Percentiles rank a stretch among this genome's conserved stretches.
Evolutionary conservation across 305 asterid genomes (phyloP).

Genomic region (Andrographis paniculata): DNA sequence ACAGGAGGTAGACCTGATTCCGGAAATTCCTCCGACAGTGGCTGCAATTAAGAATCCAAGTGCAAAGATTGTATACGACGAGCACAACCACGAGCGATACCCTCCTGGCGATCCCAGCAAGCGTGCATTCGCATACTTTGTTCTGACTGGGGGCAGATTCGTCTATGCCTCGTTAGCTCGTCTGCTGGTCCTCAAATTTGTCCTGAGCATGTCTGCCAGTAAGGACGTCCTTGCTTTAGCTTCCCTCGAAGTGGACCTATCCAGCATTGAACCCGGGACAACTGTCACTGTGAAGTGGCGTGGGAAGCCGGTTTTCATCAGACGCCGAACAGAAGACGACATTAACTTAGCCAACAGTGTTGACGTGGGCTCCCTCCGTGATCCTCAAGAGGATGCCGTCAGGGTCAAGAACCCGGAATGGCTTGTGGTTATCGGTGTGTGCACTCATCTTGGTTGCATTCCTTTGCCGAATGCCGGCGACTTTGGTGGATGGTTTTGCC

Average conservation of each 20-base stretch:
- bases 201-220: slow-evolving; percentile 73
- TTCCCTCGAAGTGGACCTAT: slow-evolving; percentile 70
- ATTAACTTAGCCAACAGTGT: slow-evolving; percentile 66
- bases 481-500: slow-evolving; percentile 88
- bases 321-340: slow-evolving; percentile 70
- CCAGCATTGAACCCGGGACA: slow-evolving; percentile 71
- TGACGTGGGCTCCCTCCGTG: slow-evolving; percentile 50
- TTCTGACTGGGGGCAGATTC: slow-evolving; percentile 63
- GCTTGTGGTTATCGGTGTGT: slow-evolving; percentile 76
- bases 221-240: slow-evolving; percentile 73
- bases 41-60: slow-evolving; percentile 63
- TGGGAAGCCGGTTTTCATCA: slow-evolving; percentile 80
- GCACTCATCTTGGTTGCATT: slow-evolving; percentile 83
- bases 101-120: slow-evolving; percentile 71
- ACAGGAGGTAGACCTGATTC: slow-evolving; percentile 25
- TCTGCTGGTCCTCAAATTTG: slow-evolving; percentile 60
- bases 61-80: slow-evolving; percentile 47
- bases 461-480: slow-evolving; percentile 90
- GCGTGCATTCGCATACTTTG: slow-evolving; percentile 65
- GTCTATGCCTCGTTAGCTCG: slow-evolving; percentile 64
- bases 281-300: slow-evolving; percentile 93
- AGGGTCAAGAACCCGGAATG: slow-evolving; percentile 84
- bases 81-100: slow-evolving; percentile 59
- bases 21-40: slow-evolving; percentile 51
- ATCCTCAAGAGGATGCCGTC: slow-evolving; percentile 71